phyloP scores from a whole-genome alignment of 352 stramenopile species.

The Globisporangium abappressorium region DNA sequence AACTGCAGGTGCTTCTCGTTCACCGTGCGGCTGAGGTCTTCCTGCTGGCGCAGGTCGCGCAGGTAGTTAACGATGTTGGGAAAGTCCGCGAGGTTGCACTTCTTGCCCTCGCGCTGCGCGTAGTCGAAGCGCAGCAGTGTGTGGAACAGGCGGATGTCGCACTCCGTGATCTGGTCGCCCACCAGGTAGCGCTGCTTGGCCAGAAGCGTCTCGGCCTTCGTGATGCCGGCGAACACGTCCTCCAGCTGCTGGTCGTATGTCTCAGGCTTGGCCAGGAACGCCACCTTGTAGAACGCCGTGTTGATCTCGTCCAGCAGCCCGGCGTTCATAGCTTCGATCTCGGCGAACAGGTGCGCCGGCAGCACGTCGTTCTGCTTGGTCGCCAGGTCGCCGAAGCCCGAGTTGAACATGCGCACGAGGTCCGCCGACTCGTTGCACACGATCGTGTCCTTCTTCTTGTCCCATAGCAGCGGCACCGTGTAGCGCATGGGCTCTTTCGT shows the following conservation, averaged over 20 bases:
- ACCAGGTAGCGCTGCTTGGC: conserved; percentile 11
- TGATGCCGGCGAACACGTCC: neutral
- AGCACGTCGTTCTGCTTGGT: conserved; percentile 32
- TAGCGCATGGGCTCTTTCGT: conserved; percentile 16
- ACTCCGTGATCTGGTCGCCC: conserved; percentile 21
- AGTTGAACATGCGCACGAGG: conserved; percentile 68
- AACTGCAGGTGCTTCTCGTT: neutral
- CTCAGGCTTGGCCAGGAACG: conserved; percentile 57
- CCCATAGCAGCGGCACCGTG: conserved; percentile 72
- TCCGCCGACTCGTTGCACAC: conserved; percentile 74
- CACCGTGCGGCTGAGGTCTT: conserved; percentile 30
- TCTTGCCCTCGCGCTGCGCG: conserved; percentile 25
- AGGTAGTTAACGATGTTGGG: conserved; percentile 29
- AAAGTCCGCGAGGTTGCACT: conserved; percentile 43
- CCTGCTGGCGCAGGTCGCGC: conserved; percentile 65
- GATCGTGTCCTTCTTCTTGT: conserved; percentile 62
- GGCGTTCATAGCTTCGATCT: conserved; percentile 55
- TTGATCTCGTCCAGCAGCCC: conserved; percentile 53
- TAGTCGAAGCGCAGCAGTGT: conserved; percentile 25
- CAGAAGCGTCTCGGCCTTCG: neutral
- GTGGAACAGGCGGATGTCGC: conserved; percentile 28
- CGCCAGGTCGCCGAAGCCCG: conserved; percentile 37
- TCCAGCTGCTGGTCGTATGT: conserved; percentile 39
- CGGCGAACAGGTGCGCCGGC: neutral
- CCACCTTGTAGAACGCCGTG: conserved; percentile 36